Conservation (phyloP, 768 basidiomycete species). For the Boletales sp. region DNA sequence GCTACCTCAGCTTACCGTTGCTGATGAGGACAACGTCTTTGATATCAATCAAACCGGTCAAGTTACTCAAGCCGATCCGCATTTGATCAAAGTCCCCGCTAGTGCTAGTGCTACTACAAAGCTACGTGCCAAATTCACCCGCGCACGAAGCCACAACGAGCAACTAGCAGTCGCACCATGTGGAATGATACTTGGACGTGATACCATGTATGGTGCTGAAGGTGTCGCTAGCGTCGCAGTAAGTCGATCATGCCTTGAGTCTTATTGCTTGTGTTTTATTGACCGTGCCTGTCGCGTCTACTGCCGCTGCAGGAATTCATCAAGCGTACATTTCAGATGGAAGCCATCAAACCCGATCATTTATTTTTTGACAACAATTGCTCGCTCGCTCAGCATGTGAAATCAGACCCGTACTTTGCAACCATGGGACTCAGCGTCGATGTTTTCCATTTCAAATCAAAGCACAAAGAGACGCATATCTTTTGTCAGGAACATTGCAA, state of each 20-base stretch:
- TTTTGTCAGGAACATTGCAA: constrained; percentile 32
- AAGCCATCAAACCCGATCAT: background rate
- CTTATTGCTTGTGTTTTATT: too few relatives aligned
- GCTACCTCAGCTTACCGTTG: background rate
- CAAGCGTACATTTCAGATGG: background rate
- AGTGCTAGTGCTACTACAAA: background rate
- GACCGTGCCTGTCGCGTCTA: too few relatives aligned
- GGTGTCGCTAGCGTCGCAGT: background rate
- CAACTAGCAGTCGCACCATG: constrained; percentile 1
- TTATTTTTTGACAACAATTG: constrained; percentile 11
- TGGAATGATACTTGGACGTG: background rate
- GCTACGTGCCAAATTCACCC: background rate
- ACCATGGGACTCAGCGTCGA: constrained; percentile 30
- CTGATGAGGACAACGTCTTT: background rate
- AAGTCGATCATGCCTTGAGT: background rate
- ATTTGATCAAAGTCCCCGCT: too few relatives aligned
- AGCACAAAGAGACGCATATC: constrained; percentile 28
- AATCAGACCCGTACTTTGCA: constrained; percentile 3
- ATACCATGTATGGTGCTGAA: constrained; percentile 4
- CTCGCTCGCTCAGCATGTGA: constrained; percentile 1
- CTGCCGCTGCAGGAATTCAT: constrained; percentile 4
- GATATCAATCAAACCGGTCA: background rate
- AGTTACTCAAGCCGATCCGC: background rate
- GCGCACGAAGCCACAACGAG: background rate
- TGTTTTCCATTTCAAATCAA: constrained; percentile 36